Percentiles rank a stretch among this genome's conserved stretches.
phyloP scores from a whole-genome alignment of 495 filamentous ascomycete genomes.

The Penicillium turbatum region DNA sequence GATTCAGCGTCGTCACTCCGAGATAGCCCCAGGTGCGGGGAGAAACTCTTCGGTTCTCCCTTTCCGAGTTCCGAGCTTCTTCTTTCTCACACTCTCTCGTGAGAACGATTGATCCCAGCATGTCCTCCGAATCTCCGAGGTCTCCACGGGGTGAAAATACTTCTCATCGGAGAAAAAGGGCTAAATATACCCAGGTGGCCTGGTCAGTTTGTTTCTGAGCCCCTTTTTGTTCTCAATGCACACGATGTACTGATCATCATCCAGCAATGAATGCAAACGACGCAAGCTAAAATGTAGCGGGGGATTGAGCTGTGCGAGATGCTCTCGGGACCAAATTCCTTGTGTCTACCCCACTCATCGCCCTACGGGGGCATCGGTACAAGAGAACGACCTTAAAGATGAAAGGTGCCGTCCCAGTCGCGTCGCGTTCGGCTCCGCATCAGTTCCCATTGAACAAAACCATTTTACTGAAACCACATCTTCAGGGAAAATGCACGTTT shows the following conservation, averaged over 20 bases:
- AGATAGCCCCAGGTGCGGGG: too few species aligned
- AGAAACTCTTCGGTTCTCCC: neutral
- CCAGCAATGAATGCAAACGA: slow-evolving; percentile 78
- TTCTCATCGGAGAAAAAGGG: slow-evolving; percentile 27
- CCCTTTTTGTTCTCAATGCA: neutral
- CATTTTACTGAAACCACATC: neutral
- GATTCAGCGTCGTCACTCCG: too few species aligned
- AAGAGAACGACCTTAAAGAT: slow-evolving; percentile 16
- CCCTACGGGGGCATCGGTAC: slow-evolving; percentile 1
- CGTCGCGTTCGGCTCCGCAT: neutral
- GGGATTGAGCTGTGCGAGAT: slow-evolving; percentile 69
- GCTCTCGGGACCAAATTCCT: slow-evolving; percentile 58
- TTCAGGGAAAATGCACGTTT: slow-evolving; percentile 23
- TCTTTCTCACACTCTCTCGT: neutral
- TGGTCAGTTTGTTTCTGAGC: slow-evolving; percentile 28
- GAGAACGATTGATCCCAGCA: neutral
- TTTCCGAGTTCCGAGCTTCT: slow-evolving; percentile 6
- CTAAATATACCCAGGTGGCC: slow-evolving; percentile 38
- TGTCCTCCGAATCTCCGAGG: neutral
- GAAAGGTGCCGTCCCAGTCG: slow-evolving; percentile 15
- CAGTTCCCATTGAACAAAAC: neutral
- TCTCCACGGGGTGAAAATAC: neutral
- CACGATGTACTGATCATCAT: slow-evolving; percentile 7
- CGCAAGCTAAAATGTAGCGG: slow-evolving; percentile 93
- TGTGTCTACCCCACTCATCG: slow-evolving; percentile 55